Percentiles rank a stretch among this genome's conserved stretches.
Evolutionary conservation across 1,139 yeast genomes (phyloP).

Genomic region (Yamadazyma pseudoaaseri): DNA sequence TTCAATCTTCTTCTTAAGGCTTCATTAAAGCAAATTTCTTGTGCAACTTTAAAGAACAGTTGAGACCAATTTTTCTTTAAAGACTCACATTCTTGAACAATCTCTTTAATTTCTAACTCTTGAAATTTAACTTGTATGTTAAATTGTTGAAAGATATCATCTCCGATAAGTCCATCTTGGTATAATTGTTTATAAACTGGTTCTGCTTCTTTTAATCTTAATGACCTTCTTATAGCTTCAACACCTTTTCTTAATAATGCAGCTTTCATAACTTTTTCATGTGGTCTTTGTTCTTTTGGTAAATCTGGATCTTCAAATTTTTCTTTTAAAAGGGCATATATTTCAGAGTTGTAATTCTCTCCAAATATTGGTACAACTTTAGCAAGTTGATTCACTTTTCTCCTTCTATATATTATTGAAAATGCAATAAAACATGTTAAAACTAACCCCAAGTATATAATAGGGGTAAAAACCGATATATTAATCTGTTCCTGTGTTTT

Average conservation of each 20-base stretch:
- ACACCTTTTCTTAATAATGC: conserved; percentile 76
- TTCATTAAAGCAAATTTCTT: conserved; percentile 88
- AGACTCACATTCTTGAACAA: conserved; percentile 73
- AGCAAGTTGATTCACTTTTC: conserved; percentile 53
- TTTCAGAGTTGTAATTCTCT: conserved; percentile 61
- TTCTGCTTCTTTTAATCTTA: conserved; percentile 71
- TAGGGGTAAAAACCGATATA: conserved; percentile 83
- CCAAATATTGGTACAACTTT: conserved; percentile 68
- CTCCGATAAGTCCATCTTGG: conserved; percentile 89
- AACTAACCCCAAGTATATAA: conserved; percentile 73
- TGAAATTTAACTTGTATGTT: conserved; percentile 74
- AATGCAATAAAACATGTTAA: conserved; percentile 72
- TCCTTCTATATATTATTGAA: conserved; percentile 66
- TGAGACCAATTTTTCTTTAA: conserved; percentile 81
- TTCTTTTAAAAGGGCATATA: conserved; percentile 59
- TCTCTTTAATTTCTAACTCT: conserved; percentile 76
- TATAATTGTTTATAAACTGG: conserved; percentile 68
- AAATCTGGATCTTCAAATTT: conserved; percentile 40
- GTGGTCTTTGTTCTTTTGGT: conserved; percentile 53
- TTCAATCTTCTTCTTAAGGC: conserved; percentile 79
- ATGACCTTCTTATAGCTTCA: conserved; percentile 66
- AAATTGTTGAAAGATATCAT: conserved; percentile 78
- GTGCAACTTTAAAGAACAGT: conserved; percentile 72
- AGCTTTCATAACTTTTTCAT: conserved; percentile 80
- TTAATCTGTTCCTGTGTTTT: conserved; percentile 26